phyloP scores from a whole-genome alignment of 1,284 basidiomycete genomes.

The Sporisorium exsertum region DNA sequence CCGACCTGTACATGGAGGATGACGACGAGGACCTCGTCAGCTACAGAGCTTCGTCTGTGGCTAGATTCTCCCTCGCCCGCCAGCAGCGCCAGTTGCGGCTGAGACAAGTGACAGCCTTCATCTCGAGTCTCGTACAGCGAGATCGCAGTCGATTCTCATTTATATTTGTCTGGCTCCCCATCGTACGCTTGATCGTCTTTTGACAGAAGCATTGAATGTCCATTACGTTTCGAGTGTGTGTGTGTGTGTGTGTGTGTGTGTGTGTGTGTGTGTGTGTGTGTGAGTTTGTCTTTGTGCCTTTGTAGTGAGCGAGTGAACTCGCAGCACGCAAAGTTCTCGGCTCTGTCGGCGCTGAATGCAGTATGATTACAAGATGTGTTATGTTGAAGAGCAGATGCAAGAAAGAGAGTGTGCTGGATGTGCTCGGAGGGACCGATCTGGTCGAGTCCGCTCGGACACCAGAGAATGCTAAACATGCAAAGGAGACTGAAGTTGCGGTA shows the following conservation, averaged over 20 bases:
- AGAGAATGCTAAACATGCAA: background rate
- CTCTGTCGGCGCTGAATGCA: constrained; percentile 2
- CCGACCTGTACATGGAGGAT: constrained; percentile 31
- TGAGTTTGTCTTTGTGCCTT: background rate
- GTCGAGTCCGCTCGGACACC: background rate
- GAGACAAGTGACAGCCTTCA: too few relatives aligned
- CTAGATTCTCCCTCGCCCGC: too few relatives aligned
- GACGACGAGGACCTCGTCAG: constrained; percentile 34
- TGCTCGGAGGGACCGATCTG: background rate
- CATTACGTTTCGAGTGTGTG: constrained; percentile 3
- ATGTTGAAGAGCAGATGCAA: background rate
- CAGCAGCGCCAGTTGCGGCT: too few relatives aligned
- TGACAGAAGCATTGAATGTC: background rate
- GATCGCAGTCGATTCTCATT: too few relatives aligned
- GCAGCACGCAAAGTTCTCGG: background rate
- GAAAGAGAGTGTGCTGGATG: background rate
- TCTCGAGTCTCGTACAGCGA: too few relatives aligned
- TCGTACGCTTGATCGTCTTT: too few relatives aligned
- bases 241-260: background rate
- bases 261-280: constrained; percentile 3
- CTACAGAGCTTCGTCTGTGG: constrained; percentile 3
- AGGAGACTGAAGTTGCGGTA: background rate
- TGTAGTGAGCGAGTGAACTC: background rate
- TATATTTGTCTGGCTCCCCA: too few relatives aligned
- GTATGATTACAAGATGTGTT: background rate